A percentile compares a stretch with the other conserved stretches of the same genome.
These are phyloP conservation scores for Phytopythium vexans DNA, from an alignment of 352 stramenopile genomes.

Conservation along the genomic window DNA sequence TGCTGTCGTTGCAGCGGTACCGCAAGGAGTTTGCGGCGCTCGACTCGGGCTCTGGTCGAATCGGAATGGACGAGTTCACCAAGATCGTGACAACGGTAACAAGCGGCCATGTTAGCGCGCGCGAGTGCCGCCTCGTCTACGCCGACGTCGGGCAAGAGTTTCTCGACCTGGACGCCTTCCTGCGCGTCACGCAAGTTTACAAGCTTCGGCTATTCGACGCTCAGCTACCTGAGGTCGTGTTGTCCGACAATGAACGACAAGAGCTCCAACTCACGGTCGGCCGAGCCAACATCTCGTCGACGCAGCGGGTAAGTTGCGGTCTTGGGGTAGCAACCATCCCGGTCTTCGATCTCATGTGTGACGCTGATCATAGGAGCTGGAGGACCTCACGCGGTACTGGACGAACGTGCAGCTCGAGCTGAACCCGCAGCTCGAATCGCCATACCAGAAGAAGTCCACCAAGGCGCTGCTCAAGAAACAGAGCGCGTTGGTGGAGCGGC, in stretches of 20 bases:
- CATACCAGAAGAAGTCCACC: constrained; percentile 60
- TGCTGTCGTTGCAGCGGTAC: constrained; percentile 31
- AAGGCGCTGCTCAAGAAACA: constrained; percentile 60
- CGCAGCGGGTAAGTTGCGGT: constrained; percentile 15
- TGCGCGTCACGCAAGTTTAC: constrained; percentile 55
- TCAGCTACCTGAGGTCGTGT: constrained; percentile 40
- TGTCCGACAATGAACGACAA: constrained; percentile 46
- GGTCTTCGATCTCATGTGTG: background rate
- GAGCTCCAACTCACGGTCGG: constrained; percentile 44
- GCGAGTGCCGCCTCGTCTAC: constrained; percentile 66
- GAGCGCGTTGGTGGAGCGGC: constrained; percentile 49
- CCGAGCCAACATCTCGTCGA: constrained; percentile 53
- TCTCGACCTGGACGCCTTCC: constrained; percentile 48
- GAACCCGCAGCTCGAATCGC: constrained; percentile 43
- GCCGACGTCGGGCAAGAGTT: constrained; percentile 60
- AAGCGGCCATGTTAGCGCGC: constrained; percentile 30
- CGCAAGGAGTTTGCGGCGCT: constrained; percentile 38
- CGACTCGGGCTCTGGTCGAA: constrained; percentile 40
- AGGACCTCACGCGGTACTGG: constrained; percentile 69
- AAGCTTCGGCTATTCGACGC: constrained; percentile 53
- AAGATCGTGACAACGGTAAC: constrained; percentile 71
- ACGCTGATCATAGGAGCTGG: constrained; percentile 32
- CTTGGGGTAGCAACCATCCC: background rate
- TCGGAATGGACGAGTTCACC: constrained; percentile 69
- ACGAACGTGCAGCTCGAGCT: constrained; percentile 44